These are phyloP conservation scores for Pichia sp. DNA, from an alignment of 1,139 yeast species.

Conservation along the genomic window DNA sequence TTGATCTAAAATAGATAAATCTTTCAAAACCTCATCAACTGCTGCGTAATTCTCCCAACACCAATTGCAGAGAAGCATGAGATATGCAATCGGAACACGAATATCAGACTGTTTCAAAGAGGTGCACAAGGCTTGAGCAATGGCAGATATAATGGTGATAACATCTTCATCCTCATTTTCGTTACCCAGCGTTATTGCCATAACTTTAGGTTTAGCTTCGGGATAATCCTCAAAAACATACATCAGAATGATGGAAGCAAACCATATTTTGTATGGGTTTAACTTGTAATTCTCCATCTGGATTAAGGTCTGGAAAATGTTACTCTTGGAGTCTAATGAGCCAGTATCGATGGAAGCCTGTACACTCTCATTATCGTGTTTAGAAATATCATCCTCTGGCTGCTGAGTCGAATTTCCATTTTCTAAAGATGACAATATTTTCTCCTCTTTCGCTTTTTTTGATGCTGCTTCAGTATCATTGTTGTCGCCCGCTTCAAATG, in stretches of 20 bases:
- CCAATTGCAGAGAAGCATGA: conserved; percentile 74
- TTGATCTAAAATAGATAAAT: conserved; percentile 61
- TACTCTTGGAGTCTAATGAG: conserved; percentile 34
- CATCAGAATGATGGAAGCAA: conserved; percentile 66
- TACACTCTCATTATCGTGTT: neutral
- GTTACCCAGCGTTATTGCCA: conserved; percentile 60
- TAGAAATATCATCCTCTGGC: neutral
- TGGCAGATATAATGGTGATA: conserved; percentile 70
- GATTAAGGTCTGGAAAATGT: conserved; percentile 64
- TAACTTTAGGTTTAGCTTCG: conserved; percentile 49
- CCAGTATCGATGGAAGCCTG: neutral
- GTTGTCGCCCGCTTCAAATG: neutral
- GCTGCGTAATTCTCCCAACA: conserved; percentile 73
- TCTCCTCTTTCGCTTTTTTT: neutral
- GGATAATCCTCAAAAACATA: conserved; percentile 58
- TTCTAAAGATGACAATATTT: neutral
- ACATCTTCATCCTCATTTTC: conserved; percentile 63
- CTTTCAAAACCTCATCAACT: conserved; percentile 71
- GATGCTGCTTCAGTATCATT: conserved; percentile 11
- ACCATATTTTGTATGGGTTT: conserved; percentile 88
- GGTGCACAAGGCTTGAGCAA: conserved; percentile 70
- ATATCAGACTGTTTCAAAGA: conserved; percentile 64
- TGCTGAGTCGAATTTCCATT: neutral
- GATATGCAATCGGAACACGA: conserved; percentile 72
- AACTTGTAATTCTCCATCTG: conserved; percentile 77